These are phyloP conservation scores for Lasiosphaeria miniovina DNA, from an alignment of 495 filamentous ascomycete genomes.

Conservation along the genomic window DNA sequence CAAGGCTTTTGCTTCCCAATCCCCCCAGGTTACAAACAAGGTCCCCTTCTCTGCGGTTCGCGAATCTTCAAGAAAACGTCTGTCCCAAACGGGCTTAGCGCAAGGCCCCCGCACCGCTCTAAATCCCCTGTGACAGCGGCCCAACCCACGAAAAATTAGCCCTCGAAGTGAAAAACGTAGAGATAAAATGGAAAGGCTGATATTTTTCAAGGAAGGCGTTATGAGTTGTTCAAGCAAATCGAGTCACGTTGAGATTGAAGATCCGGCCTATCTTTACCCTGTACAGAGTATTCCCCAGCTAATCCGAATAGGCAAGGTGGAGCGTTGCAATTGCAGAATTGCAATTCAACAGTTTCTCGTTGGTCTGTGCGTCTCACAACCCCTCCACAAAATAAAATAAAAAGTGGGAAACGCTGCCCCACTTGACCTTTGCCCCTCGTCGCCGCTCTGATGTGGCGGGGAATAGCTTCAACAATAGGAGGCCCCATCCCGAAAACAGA, in stretches of 20 bases:
- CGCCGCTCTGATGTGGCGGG: constrained; percentile 17
- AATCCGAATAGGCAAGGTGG: neutral
- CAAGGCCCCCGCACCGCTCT: neutral
- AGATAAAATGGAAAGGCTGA: no score
- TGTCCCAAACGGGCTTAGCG: constrained; percentile 26
- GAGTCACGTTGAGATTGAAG: no score
- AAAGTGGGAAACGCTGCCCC: constrained; percentile 23
- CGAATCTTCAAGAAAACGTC: constrained; percentile 35
- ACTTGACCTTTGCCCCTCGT: constrained; percentile 26
- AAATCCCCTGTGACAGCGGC: no score
- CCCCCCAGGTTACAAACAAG: neutral
- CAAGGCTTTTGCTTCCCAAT: neutral
- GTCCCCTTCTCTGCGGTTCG: constrained; percentile 16
- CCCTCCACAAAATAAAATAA: constrained; percentile 23
- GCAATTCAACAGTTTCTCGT: constrained; percentile 4
- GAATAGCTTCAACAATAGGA: constrained; percentile 13
- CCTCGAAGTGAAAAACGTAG: no score
- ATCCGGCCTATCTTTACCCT: no score
- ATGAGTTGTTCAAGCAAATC: no score
- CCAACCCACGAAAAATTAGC: no score
- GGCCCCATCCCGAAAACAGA: neutral
- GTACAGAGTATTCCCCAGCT: neutral
- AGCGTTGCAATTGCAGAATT: neutral
- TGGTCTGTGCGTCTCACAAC: constrained; percentile 23
- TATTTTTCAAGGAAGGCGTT: no score